Conservation (phyloP, 139 green algal species). For the Dunaliella primolecta region DNA sequence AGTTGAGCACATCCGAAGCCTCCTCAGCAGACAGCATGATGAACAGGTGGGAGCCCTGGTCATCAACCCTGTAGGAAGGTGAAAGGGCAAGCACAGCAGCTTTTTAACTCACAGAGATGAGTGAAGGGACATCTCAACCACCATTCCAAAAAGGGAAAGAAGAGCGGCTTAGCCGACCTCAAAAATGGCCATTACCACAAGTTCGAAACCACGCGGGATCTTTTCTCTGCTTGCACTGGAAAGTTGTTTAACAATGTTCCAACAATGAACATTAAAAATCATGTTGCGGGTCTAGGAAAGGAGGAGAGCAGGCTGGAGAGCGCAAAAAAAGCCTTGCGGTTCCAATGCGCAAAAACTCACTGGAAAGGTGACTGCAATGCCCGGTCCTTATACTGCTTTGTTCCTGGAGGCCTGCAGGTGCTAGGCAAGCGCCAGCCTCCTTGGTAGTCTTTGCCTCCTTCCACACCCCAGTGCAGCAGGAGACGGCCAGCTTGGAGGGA, state of each 20-base stretch:
- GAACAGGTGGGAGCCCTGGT: slow-evolving; percentile 24
- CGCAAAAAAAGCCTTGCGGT: too few relatives aligned
- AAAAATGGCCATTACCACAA: too few relatives aligned
- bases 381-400: slow-evolving; percentile 89
- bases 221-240: too few relatives aligned
- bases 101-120: neutral
- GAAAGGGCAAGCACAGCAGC: neutral
- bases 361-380: slow-evolving; percentile 90
- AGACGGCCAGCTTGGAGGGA: slow-evolving; percentile 51
- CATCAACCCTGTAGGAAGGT: neutral
- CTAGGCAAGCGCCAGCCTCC: slow-evolving; percentile 85
- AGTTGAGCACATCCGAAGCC: slow-evolving; percentile 81
- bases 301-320: too few relatives aligned
- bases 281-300: too few relatives aligned
- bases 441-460: slow-evolving; percentile 77
- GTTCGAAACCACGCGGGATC: too few relatives aligned
- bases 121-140: too few relatives aligned
- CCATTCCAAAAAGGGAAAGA: too few relatives aligned
- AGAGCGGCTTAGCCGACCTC: too few relatives aligned
- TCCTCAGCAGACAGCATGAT: slow-evolving; percentile 67
- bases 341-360: too few relatives aligned
- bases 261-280: too few relatives aligned
- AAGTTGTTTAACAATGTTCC: too few relatives aligned
- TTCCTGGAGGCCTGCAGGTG: slow-evolving; percentile 67
- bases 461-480: slow-evolving; percentile 91